Evolutionary conservation across 768 basidiomycete species (phyloP).

Genomic region (Stropharia rugosoannulata): DNA sequence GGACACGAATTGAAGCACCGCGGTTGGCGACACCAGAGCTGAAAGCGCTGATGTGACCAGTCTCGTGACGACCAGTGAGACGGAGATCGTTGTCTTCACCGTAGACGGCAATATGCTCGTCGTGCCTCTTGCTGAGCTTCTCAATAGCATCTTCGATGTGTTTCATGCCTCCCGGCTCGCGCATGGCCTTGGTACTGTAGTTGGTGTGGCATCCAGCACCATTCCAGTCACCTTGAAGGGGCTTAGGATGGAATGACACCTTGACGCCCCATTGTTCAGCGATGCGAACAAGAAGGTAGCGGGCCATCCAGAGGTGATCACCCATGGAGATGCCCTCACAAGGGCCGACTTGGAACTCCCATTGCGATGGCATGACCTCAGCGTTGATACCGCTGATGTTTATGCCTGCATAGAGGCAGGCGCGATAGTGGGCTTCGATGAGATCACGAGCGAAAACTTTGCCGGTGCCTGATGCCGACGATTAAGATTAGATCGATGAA

Average conservation of each 20-base stretch:
- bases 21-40: constrained; percentile 96
- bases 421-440: constrained; percentile 98
- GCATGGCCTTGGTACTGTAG: constrained; percentile 94
- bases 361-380: constrained; percentile 99
- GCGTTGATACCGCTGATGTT: constrained; percentile 99
- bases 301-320: constrained; percentile 99
- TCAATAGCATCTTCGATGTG: constrained; percentile 89
- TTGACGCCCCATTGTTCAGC: constrained; percentile 98
- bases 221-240: constrained; percentile 97
- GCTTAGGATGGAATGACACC: constrained; percentile 99
- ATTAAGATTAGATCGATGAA: constrained; percentile 14
- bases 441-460: constrained; percentile 98
- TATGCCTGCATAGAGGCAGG: constrained; percentile 91
- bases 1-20: constrained; percentile 95
- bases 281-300: constrained; percentile 92
- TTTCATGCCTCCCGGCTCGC: constrained; percentile 92
- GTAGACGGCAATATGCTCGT: constrained; percentile 96
- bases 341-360: constrained; percentile 99
- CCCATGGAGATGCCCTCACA: constrained; percentile 98
- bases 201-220: constrained; percentile 99
- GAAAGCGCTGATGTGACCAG: constrained; percentile 89
- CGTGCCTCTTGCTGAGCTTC: constrained; percentile 88
- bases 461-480: constrained; percentile 70
- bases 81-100: constrained; percentile 97
- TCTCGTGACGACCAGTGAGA: constrained; percentile 96